A percentile compares a stretch with the other conserved stretches of the same genome.
Evolutionary conservation across 352 stramenopile species (phyloP).

Genomic region (Porosira glacialis): DNA sequence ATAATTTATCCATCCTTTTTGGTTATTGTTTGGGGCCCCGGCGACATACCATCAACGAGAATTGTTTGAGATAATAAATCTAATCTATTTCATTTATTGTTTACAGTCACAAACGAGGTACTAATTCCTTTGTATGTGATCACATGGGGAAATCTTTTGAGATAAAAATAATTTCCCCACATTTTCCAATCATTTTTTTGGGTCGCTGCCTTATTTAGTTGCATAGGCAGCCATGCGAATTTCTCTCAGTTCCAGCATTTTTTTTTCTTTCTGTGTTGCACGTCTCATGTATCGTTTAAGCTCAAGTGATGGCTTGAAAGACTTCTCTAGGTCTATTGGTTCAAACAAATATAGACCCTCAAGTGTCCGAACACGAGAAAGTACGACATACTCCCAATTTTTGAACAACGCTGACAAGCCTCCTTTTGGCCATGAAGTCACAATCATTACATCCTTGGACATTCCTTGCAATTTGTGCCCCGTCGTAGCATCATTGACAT

Average conservation of each 20-base stretch:
- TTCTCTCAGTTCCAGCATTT: not conserved
- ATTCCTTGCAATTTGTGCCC: slow-evolving; percentile 42
- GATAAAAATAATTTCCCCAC: not conserved
- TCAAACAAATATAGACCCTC: slow-evolving; percentile 19
- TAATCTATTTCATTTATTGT: not conserved
- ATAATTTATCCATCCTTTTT: not conserved
- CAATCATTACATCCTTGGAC: slow-evolving; percentile 33
- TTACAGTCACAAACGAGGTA: not conserved
- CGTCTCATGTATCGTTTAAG: not conserved
- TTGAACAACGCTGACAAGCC: not conserved
- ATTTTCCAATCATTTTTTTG: not conserved
- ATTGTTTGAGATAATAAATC: no score
- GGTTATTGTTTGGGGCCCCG: not conserved
- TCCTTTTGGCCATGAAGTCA: slow-evolving; percentile 2
- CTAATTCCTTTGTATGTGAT: not conserved
- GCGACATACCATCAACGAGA: no score
- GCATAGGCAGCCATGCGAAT: not conserved
- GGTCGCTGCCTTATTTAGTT: not conserved
- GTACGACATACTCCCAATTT: slow-evolving; percentile 34
- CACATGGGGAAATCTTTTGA: not conserved
- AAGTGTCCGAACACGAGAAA: slow-evolving; percentile 27
- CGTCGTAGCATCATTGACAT: slow-evolving; percentile 35
- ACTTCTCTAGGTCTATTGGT: slow-evolving; percentile 9
- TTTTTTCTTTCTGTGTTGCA: not conserved
- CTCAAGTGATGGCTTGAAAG: not conserved